Conservation (phyloP, 345 rosid genomes). For the Lepidium didymum region DNA sequence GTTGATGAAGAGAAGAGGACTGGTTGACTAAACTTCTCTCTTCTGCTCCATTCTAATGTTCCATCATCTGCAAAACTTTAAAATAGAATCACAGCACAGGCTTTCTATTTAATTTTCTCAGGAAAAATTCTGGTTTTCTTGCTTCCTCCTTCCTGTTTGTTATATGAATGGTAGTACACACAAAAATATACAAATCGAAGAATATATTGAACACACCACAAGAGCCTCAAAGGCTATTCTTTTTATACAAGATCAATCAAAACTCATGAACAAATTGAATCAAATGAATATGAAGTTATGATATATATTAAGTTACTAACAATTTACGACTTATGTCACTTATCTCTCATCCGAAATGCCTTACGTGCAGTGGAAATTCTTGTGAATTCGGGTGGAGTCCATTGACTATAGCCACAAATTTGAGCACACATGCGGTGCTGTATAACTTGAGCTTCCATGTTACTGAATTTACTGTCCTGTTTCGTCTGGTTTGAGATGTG, state of each 20-base stretch:
- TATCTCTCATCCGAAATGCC: slow-evolving; percentile 20
- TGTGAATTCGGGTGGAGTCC: slow-evolving; percentile 52
- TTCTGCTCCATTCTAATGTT: not conserved
- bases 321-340: slow-evolving; percentile 5
- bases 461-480: slow-evolving; percentile 15
- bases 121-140: not conserved
- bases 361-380: slow-evolving; percentile 40
- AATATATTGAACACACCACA: slow-evolving; percentile 3
- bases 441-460: slow-evolving; percentile 71
- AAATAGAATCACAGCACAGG: slow-evolving; percentile 1
- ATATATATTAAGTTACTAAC: slow-evolving; percentile 9
- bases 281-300: slow-evolving; percentile 16
- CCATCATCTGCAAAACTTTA: slow-evolving; percentile 11
- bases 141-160: slow-evolving; percentile 5
- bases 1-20: slow-evolving; percentile 90
- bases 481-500: slow-evolving; percentile 26
- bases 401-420: slow-evolving; percentile 61
- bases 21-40: slow-evolving; percentile 10
- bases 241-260: slow-evolving; percentile 16
- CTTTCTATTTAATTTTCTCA: not conserved
- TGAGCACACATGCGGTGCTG: slow-evolving; percentile 40
- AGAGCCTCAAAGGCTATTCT: not conserved
- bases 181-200: slow-evolving; percentile 7
- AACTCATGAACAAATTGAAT: slow-evolving; percentile 18
- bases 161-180: slow-evolving; percentile 12